These are phyloP conservation scores for Saturnispora sanitii DNA, from an alignment of 805 yeast genomes.

Conservation along the genomic window DNA sequence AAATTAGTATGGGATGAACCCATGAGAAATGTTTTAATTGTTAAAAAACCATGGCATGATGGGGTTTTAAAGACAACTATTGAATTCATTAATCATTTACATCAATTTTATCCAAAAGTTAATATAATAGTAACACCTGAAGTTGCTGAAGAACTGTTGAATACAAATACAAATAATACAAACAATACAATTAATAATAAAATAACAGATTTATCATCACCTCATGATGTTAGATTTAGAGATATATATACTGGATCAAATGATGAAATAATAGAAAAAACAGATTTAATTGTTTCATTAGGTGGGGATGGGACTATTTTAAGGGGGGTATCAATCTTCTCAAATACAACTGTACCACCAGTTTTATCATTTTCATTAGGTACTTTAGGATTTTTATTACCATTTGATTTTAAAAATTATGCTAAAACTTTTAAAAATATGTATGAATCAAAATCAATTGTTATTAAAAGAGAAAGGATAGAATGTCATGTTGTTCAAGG, in stretches of 20 bases:
- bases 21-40: slow-evolving; percentile 63
- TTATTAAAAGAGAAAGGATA: slow-evolving; percentile 66
- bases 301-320: slow-evolving; percentile 97
- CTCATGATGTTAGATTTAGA: too few species aligned
- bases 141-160: slow-evolving; percentile 56
- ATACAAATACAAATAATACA: not conserved
- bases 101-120: slow-evolving; percentile 51
- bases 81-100: slow-evolving; percentile 51
- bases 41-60: slow-evolving; percentile 75
- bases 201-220: too few species aligned
- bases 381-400: slow-evolving; percentile 79
- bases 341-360: slow-evolving; percentile 71
- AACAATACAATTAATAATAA: slow-evolving; percentile 2
- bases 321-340: slow-evolving; percentile 72
- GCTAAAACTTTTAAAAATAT: slow-evolving; percentile 54
- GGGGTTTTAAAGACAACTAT: slow-evolving; percentile 58
- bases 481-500: slow-evolving; percentile 55
- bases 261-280: slow-evolving; percentile 47
- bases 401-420: slow-evolving; percentile 67
- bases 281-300: slow-evolving; percentile 74
- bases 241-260: slow-evolving; percentile 47
- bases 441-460: slow-evolving; percentile 57
- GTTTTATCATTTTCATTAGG: slow-evolving; percentile 84
- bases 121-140: slow-evolving; percentile 72
- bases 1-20: slow-evolving; percentile 63